Evolutionary conservation across 2,329 filamentous ascomycete genomes (phyloP), one percentile per base, ranked within the genome.

Genomic region (Beauveria asiatica): DNA sequence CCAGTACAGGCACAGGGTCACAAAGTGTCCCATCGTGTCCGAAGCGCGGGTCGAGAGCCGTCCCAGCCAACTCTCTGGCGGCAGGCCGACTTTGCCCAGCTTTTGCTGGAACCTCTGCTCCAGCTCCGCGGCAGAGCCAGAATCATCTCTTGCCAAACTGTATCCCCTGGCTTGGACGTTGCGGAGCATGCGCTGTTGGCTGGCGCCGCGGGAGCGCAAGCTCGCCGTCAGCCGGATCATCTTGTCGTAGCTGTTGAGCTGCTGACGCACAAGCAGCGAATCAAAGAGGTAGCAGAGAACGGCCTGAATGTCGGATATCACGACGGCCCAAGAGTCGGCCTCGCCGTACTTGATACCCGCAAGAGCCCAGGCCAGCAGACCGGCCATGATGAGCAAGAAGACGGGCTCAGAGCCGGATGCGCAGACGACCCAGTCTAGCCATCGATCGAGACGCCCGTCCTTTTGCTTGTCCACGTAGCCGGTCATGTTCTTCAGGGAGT

Each of bases 211-310:
- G 13, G 73, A 75, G 17, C 68, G 63, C 50, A 75, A 64, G 52
- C 66, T 64, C 17, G 65, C 65, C 1, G 71, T 70, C 27, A 73
- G 67, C 0, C 66, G 67, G 3, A 68, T 65, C 7, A 70, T 64
- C 10, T 63, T 59, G 6, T 67, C 65, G n/a, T 69, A 69, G 11
- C 66, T 66, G 61, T 71, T 75, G 39, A 69, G 67, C 61, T 74
- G 72, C 65, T 75, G 73, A 1, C 73, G 68, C 65, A 75, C 71
- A 44, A 75, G 72, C 17, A 75, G 67, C 8, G 71, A 73, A 27
- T 72, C 72, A 10, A 70, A 73, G 44, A 73, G 64, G 60, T 75
- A 74, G 55, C 71, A 69, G 57, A 73, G 67, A 56, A 75, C 73
- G 16, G 73, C 72, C 54, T 69, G 70, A 11, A 68, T 65, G 52